These are phyloP conservation scores for Mycena belliarum DNA, from an alignment of 768 basidiomycete genomes.

Conservation along the genomic window DNA sequence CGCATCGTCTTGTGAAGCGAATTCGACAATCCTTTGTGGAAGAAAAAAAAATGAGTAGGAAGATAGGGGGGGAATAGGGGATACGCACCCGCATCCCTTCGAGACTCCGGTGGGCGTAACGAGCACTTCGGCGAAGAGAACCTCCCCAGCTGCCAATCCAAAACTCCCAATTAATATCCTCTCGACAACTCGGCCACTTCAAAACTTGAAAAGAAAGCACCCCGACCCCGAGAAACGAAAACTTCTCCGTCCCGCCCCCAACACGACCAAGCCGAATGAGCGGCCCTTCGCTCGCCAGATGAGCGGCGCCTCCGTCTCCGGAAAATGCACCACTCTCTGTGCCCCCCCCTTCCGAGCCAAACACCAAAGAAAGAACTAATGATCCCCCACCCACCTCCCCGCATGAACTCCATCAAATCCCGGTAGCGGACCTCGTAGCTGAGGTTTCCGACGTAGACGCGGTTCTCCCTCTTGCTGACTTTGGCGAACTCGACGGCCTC, in stretches of 20 bases:
- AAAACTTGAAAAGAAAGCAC: conserved; percentile 40
- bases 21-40: conserved; percentile 85
- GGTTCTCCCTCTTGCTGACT: conserved; percentile 95
- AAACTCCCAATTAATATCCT: conserved; percentile 96
- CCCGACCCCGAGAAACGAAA: conserved; percentile 26
- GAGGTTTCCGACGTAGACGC: conserved; percentile 98
- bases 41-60: conserved; percentile 15
- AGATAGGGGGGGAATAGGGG: not conserved
- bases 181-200: conserved; percentile 62
- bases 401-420: conserved; percentile 99
- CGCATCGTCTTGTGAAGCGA: conserved; percentile 84
- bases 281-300: conserved; percentile 4
- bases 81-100: conserved; percentile 96
- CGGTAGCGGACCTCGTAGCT: conserved; percentile 98
- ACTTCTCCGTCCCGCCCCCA: conserved; percentile 32
- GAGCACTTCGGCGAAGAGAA: conserved; percentile 99
- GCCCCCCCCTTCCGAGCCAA: conserved; percentile 2
- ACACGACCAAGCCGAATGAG: conserved; percentile 12
- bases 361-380: conserved; percentile 41
- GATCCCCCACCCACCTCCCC: conserved; percentile 98
- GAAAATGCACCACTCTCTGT: not conserved
- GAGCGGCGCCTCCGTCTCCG: too few species aligned
- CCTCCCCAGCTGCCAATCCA: conserved; percentile 97
- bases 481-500: conserved; percentile 96
- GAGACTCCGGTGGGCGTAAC: conserved; percentile 95